These are phyloP conservation scores for Pezicula carpinea DNA, from an alignment of 2,329 filamentous ascomycete genomes.

Conservation along the genomic window DNA sequence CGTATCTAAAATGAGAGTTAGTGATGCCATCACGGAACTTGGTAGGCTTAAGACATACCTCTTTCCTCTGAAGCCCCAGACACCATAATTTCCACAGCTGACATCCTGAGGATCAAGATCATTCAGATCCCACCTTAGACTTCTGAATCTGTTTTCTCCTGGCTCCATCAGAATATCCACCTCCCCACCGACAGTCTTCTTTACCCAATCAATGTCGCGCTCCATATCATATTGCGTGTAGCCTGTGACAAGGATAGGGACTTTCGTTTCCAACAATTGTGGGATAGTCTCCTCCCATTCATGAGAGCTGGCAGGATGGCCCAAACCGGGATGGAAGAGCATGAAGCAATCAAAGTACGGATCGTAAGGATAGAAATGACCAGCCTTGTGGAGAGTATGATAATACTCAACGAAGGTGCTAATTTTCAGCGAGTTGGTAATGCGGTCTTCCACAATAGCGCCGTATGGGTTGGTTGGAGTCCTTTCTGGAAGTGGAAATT, in stretches of 20 bases:
- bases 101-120: constrained; percentile 92
- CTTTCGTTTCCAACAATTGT: constrained; percentile 87
- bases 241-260: constrained; percentile 88
- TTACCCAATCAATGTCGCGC: constrained; percentile 85
- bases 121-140: constrained; percentile 93
- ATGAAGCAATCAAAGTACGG: constrained; percentile 98
- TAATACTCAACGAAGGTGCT: constrained; percentile 98
- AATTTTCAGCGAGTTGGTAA: constrained; percentile 89
- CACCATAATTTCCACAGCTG: constrained; percentile 93
- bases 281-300: constrained; percentile 94
- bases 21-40: background rate
- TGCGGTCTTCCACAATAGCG: constrained; percentile 85
- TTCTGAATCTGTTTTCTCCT: constrained; percentile 90
- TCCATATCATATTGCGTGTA: constrained; percentile 96
- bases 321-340: constrained; percentile 92
- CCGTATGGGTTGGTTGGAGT: constrained; percentile 87
- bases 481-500: constrained; percentile 84
- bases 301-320: constrained; percentile 86
- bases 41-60: constrained; percentile 51
- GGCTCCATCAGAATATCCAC: constrained; percentile 90
- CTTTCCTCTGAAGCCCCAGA: constrained; percentile 97
- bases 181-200: constrained; percentile 79
- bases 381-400: constrained; percentile 88
- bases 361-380: constrained; percentile 89
- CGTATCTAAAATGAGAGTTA: constrained; percentile 24